Conservation (phyloP, 2,329 filamentous ascomycete genomes). For the Coleophoma cylindrospora region DNA sequence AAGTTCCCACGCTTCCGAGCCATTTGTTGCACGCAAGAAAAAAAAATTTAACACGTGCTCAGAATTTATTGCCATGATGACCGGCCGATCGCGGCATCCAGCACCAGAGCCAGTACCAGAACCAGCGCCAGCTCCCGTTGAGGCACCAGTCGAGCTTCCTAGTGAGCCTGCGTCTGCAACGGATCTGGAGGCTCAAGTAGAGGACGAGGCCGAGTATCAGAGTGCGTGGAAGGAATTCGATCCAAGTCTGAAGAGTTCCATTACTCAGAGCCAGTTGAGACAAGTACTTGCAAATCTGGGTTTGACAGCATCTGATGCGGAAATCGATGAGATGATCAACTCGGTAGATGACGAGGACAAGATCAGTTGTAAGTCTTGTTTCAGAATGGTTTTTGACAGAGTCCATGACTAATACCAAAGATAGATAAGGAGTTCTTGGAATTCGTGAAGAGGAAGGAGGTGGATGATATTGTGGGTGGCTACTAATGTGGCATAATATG, state of each 20-base stretch:
- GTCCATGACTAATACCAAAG: not conserved
- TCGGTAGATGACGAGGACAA: conserved; percentile 30
- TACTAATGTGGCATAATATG: conserved; percentile 12
- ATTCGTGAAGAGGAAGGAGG: conserved; percentile 27
- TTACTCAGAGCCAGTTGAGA: conserved; percentile 28
- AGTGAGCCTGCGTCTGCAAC: no score
- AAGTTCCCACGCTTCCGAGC: not conserved
- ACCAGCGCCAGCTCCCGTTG: not conserved
- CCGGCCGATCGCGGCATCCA: conserved; percentile 25
- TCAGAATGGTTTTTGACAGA: not conserved
- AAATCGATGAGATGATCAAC: conserved; percentile 29
- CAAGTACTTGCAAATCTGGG: conserved; percentile 28
- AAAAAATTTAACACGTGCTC: not conserved
- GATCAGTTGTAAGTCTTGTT: conserved; percentile 28
- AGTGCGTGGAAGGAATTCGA: conserved; percentile 31
- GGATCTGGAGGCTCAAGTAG: not conserved
- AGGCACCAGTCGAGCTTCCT: not conserved
- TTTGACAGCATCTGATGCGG: conserved; percentile 27
- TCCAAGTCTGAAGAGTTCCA: conserved; percentile 27
- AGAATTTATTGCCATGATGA: conserved; percentile 39
- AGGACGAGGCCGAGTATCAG: conserved; percentile 23
- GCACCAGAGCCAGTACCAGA: conserved; percentile 5
- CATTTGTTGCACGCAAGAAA: no score
- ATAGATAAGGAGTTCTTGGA: conserved; percentile 29
- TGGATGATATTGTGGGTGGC: conserved; percentile 20